phyloP scores from a whole-genome alignment of 2,329 filamentous ascomycete species.

The Botrytis pseudocinerea region DNA sequence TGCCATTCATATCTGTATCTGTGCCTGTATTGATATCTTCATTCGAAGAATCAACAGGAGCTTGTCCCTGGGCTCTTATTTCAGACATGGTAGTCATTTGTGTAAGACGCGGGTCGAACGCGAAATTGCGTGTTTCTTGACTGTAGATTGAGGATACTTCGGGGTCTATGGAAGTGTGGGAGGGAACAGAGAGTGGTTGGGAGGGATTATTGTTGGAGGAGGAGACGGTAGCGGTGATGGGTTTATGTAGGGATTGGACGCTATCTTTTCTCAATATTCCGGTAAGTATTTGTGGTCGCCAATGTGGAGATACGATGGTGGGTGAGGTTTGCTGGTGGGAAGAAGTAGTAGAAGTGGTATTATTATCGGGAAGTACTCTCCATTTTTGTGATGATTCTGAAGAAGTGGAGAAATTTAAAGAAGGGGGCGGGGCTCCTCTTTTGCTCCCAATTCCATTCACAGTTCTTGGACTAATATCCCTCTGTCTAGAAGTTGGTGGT shows the following conservation, averaged over 20 bases:
- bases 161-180: neutral
- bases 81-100: constrained; percentile 31
- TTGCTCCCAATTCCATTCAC: neutral
- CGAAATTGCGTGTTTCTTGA: constrained; percentile 1
- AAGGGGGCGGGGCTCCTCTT: constrained; percentile 5
- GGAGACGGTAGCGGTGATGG: neutral
- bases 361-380: constrained; percentile 29
- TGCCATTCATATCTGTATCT: neutral
- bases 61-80: constrained; percentile 30
- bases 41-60: too few species aligned
- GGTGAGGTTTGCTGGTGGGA: constrained; percentile 15
- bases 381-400: constrained; percentile 24
- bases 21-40: neutral
- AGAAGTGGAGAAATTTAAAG: neutral
- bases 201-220: neutral
- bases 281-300: constrained; percentile 31
- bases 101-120: neutral
- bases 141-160: neutral
- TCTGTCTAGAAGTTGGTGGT: constrained; percentile 33
- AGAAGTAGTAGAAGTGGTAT: neutral
- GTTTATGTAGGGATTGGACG: constrained; percentile 2
- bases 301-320: constrained; percentile 33
- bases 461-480: neutral
- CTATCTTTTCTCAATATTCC: constrained; percentile 17
- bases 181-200: neutral